Evolutionary conservation across 2,329 filamentous ascomycete species (phyloP).

Genomic region (Stachybotrys elegans): DNA sequence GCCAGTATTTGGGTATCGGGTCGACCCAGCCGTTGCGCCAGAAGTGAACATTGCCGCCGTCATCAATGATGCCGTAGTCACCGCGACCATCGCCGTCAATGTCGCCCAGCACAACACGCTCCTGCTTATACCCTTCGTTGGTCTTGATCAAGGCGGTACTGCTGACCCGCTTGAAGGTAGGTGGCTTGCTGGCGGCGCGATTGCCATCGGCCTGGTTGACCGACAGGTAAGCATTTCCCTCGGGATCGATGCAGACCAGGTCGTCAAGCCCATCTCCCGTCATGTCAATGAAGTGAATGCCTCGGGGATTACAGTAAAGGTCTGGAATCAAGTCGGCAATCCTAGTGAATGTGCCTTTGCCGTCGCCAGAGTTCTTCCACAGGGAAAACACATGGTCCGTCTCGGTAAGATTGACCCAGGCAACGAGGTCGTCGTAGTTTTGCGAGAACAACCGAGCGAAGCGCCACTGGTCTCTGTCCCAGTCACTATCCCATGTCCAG

Average conservation of each 20-base stretch:
- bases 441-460: slow-evolving; percentile 14
- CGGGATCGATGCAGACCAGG: slow-evolving; percentile 3
- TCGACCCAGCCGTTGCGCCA: slow-evolving; percentile 7
- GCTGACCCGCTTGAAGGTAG: slow-evolving; percentile 4
- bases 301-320: slow-evolving; percentile 4
- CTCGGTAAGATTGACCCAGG: slow-evolving; percentile 9
- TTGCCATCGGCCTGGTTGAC: slow-evolving; percentile 11
- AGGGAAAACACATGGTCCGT: slow-evolving; percentile 1
- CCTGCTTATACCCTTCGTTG: background rate
- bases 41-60: slow-evolving; percentile 4
- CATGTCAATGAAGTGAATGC: slow-evolving; percentile 8
- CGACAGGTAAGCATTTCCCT: background rate
- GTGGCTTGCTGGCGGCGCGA: slow-evolving; percentile 3
- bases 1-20: slow-evolving; percentile 21
- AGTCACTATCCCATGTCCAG: slow-evolving; percentile 11
- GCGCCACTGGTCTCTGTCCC: slow-evolving; percentile 16
- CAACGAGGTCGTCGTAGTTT: slow-evolving; percentile 15
- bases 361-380: slow-evolving; percentile 2
- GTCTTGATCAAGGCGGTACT: background rate
- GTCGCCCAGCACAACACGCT: slow-evolving; percentile 4
- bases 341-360: slow-evolving; percentile 3
- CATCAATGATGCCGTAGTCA: slow-evolving; percentile 10
- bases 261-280: slow-evolving; percentile 7
- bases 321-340: slow-evolving; percentile 5
- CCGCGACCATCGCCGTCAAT: slow-evolving; percentile 9